phyloP scores from a whole-genome alignment of 306 rosid genomes.

The Cucurbita argyrosperma region DNA sequence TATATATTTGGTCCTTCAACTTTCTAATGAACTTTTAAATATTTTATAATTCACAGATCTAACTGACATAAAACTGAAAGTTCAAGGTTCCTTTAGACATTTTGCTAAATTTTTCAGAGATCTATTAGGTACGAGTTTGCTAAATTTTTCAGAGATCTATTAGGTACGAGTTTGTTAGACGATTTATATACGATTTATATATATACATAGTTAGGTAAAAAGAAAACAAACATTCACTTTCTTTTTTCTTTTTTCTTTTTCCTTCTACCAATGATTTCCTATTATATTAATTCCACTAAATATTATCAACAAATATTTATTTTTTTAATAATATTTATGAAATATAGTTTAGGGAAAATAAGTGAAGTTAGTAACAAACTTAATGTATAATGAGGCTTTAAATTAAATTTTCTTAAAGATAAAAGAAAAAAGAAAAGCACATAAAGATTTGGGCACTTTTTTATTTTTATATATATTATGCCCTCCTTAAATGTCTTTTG shows the following conservation, averaged over 20 bases:
- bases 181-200: too few relatives aligned
- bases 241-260: background rate
- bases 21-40: too few relatives aligned
- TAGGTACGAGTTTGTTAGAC: too few relatives aligned
- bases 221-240: background rate
- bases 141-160: too few relatives aligned
- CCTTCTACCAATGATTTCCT: background rate
- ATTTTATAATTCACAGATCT: too few relatives aligned
- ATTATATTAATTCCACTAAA: background rate
- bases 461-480: background rate
- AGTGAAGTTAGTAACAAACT: background rate
- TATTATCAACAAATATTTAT: too few relatives aligned
- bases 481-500: background rate
- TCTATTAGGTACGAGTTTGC: too few relatives aligned
- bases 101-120: too few relatives aligned
- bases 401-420: background rate
- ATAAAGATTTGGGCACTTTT: background rate
- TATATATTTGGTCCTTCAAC: too few relatives aligned
- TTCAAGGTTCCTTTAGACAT: too few relatives aligned
- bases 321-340: too few relatives aligned
- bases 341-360: background rate
- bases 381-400: background rate
- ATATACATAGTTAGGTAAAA: background rate
- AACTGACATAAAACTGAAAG: too few relatives aligned
- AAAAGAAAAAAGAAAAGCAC: background rate